phyloP scores from a whole-genome alignment of 164 flowering plant genomes.

The Platanus orientalis region DNA sequence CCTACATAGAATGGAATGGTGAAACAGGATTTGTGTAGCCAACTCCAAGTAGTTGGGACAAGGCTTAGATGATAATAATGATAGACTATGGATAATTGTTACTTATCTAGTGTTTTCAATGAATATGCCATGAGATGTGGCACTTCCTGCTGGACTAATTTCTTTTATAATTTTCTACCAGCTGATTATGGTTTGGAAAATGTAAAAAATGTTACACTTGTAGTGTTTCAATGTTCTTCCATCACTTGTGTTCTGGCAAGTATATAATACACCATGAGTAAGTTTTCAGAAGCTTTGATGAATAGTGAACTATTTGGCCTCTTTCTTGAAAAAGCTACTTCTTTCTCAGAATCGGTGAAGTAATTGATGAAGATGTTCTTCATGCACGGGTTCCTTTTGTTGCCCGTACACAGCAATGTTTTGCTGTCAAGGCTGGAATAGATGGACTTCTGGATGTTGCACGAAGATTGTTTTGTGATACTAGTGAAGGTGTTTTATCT shows the following conservation, averaged over 20 bases:
- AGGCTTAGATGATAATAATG: no score
- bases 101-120: no score
- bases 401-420: conserved; percentile 97
- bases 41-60: no score
- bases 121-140: no score
- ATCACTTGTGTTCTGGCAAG: not conserved
- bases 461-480: conserved; percentile 90
- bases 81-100: no score
- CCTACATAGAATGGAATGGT: no score
- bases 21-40: no score
- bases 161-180: no score
- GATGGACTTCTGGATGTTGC: conserved; percentile 97
- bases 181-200: not conserved
- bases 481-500: conserved; percentile 77
- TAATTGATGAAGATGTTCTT: conserved; percentile 92
- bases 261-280: not conserved
- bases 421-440: conserved; percentile 98
- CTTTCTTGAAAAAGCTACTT: not conserved
- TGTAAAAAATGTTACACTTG: not conserved
- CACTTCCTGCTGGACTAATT: no score
- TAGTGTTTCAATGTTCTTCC: not conserved
- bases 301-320: not conserved
- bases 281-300: not conserved
- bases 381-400: conserved; percentile 96
- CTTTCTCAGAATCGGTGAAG: conserved; percentile 71